phyloP scores from a whole-genome alignment of 805 yeast genomes.

The Lipomyces mesembrius region DNA sequence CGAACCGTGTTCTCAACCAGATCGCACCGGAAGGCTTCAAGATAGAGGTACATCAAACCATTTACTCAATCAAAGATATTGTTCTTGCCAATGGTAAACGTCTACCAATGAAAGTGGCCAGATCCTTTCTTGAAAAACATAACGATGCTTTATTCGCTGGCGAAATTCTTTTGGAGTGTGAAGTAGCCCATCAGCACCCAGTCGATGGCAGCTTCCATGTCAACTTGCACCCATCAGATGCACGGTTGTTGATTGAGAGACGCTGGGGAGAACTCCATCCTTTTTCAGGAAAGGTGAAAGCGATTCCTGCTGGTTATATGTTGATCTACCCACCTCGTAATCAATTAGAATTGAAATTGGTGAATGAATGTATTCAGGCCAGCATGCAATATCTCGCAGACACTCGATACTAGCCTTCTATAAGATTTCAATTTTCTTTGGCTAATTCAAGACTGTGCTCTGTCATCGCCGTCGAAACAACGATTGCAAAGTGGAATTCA shows the following conservation, averaged over 20 bases:
- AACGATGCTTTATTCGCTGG: not conserved
- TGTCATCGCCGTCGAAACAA: not conserved
- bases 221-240: conserved; percentile 3
- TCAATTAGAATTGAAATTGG: not conserved
- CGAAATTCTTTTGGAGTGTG: not conserved
- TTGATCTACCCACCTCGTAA: not conserved
- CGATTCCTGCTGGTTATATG: not conserved
- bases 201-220: not conserved
- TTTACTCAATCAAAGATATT: not conserved
- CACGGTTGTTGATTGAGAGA: not conserved
- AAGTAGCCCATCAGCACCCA: not conserved
- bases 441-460: not conserved
- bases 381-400: not conserved
- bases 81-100: not conserved
- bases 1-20: conserved; percentile 1
- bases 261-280: not conserved
- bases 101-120: not conserved
- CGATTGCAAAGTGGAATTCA: no score
- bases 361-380: not conserved
- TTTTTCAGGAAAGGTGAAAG: not conserved
- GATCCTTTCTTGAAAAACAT: not conserved
- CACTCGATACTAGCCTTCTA: not conserved
- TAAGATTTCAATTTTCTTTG: not conserved
- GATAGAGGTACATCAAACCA: not conserved
- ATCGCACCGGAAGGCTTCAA: not conserved